These are phyloP conservation scores for Citrullus colocynthis DNA, from an alignment of 306 rosid genomes.

Conservation along the genomic window DNA sequence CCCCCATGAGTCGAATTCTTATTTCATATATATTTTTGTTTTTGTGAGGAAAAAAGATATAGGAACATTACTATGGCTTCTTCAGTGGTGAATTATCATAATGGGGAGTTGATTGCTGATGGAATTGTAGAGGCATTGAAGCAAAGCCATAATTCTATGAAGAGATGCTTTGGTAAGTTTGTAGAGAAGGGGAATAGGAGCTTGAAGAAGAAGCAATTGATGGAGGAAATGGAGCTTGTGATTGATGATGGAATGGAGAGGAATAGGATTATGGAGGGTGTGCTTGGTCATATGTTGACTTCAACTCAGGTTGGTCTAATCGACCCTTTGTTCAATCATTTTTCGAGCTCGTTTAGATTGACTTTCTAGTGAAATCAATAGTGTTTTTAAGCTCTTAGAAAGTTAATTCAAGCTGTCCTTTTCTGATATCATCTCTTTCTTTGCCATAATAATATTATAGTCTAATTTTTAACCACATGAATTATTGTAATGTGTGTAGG, in stretches of 20 bases:
- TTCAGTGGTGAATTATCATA: conserved; percentile 14
- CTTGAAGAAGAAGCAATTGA: conserved; percentile 52
- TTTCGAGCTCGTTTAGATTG: too few relatives aligned
- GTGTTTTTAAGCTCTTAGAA: too few relatives aligned
- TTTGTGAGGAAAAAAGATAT: background rate
- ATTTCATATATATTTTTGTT: background rate
- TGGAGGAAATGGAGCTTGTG: conserved; percentile 55
- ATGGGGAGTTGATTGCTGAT: conserved; percentile 29
- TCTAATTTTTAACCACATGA: background rate
- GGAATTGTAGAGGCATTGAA: conserved; percentile 68
- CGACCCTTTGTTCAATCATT: too few relatives aligned
- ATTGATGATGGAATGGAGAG: conserved; percentile 52
- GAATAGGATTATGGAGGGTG: conserved; percentile 47
- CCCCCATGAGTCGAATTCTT: background rate
- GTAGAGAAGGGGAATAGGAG: conserved; percentile 60
- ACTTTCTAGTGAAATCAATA: too few relatives aligned
- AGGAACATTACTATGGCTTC: background rate
- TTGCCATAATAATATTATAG: too few relatives aligned
- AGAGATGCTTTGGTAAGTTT: conserved; percentile 69
- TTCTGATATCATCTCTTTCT: too few relatives aligned
- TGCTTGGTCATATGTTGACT: conserved; percentile 46
- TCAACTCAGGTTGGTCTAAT: conserved; percentile 54
- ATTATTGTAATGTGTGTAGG: conserved; percentile 23
- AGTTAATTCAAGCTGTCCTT: too few relatives aligned
- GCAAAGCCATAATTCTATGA: conserved; percentile 68